phyloP scores from a whole-genome alignment of 257 asterid species.

The Forsythia suspensa region DNA sequence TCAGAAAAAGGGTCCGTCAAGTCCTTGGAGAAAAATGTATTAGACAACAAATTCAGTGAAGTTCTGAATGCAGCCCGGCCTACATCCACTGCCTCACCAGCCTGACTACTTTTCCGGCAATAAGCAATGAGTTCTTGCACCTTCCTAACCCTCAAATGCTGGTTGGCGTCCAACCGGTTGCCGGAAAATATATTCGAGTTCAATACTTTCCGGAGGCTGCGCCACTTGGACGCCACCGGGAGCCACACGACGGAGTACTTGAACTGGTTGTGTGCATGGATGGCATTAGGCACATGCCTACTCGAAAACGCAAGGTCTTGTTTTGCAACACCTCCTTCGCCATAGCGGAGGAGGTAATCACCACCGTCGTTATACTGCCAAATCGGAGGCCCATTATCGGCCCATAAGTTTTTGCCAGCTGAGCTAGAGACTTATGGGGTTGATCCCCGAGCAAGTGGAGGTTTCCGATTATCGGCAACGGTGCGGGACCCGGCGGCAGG shows the following conservation, averaged over 20 bases:
- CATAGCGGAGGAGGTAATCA: conserved; percentile 54
- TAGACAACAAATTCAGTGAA: conserved; percentile 49
- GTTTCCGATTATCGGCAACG: conserved; percentile 71
- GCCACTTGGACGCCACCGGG: conserved; percentile 60
- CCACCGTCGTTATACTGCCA: conserved; percentile 55
- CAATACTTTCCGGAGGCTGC: conserved; percentile 56
- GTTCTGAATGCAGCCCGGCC: conserved; percentile 60
- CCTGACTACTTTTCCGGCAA: conserved; percentile 40
- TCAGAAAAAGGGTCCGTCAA: conserved; percentile 49
- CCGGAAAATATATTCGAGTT: conserved; percentile 62
- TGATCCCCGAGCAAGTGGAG: conserved; percentile 69
- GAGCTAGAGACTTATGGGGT: conserved; percentile 64
- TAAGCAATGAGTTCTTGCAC: conserved; percentile 60
- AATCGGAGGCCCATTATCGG: conserved; percentile 67
- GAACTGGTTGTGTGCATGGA: conserved; percentile 61
- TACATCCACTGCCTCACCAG: conserved; percentile 47
- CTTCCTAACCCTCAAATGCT: conserved; percentile 47
- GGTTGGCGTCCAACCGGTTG: conserved; percentile 62
- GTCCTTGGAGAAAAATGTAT: conserved; percentile 52
- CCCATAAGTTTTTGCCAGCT: conserved; percentile 58
- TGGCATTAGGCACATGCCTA: conserved; percentile 50
- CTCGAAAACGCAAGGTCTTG: conserved; percentile 65
- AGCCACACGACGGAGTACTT: conserved; percentile 70
- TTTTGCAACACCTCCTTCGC: conserved; percentile 64
- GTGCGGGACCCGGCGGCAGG: conserved; percentile 75